Conservation (phyloP, 768 basidiomycete species). For the Filobasidium wieringae region DNA sequence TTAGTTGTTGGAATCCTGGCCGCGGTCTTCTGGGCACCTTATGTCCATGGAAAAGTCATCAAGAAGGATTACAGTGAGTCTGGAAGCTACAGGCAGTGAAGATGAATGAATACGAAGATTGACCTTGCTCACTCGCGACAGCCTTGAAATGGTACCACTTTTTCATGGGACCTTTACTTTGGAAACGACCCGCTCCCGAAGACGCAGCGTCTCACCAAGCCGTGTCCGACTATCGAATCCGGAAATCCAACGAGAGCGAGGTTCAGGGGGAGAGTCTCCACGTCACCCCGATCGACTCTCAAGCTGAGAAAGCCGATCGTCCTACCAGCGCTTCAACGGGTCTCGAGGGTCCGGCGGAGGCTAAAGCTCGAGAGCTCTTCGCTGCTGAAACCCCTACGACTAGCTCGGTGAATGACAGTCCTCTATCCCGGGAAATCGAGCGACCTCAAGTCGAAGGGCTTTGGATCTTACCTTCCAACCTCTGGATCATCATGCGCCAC, state of each 20-base stretch:
- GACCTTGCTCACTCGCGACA: neutral
- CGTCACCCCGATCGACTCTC: neutral
- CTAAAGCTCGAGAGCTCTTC: neutral
- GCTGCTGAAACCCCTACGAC: neutral
- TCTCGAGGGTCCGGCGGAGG: neutral
- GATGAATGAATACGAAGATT: too few relatives aligned
- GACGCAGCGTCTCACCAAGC: constrained; percentile 25
- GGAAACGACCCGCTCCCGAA: constrained; percentile 37
- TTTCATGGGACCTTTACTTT: constrained; percentile 42
- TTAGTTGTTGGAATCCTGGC: constrained; percentile 36
- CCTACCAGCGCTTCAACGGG: neutral
- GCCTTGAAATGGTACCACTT: constrained; percentile 41
- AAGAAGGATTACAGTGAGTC: constrained; percentile 40
- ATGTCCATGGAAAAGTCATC: constrained; percentile 40
- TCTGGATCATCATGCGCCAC: constrained; percentile 38
- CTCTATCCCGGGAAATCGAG: neutral
- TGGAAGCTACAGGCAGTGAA: too few relatives aligned
- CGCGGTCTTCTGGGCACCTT: constrained; percentile 42
- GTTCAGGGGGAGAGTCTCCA: neutral
- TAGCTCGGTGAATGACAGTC: neutral
- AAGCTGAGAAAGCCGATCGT: neutral
- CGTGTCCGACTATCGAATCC: constrained; percentile 38
- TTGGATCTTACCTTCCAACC: constrained; percentile 39
- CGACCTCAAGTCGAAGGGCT: constrained; percentile 30
- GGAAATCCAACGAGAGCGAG: neutral